These are phyloP conservation scores for Massariosphaeria phaeospora DNA, from an alignment of 495 filamentous ascomycete genomes.

Conservation along the genomic window DNA sequence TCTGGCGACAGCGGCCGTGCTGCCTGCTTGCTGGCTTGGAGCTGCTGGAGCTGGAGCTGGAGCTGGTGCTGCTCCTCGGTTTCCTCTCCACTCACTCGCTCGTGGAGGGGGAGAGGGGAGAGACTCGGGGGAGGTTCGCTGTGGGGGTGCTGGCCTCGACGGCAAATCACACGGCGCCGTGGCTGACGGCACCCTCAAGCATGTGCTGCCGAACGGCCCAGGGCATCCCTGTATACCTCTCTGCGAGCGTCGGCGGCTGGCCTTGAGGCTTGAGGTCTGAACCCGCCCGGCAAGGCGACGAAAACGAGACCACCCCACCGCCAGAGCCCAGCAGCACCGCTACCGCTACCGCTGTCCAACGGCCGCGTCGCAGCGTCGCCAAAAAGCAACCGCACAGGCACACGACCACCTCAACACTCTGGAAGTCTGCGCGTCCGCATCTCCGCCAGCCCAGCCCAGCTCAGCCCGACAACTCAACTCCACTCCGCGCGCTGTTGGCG, in stretches of 20 bases:
- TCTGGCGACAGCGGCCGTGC: too few relatives aligned
- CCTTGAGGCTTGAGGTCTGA: too few relatives aligned
- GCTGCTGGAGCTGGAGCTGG: too few relatives aligned
- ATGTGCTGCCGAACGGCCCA: conserved; percentile 6
- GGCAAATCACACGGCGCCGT: conserved; percentile 5
- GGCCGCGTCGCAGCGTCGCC: neutral
- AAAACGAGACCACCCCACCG: too few relatives aligned
- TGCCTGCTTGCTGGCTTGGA: too few relatives aligned
- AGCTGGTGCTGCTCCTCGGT: too few relatives aligned
- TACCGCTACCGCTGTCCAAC: too few relatives aligned
- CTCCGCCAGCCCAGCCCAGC: neutral
- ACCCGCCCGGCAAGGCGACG: too few relatives aligned
- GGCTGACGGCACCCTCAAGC: conserved; percentile 10
- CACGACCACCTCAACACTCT: neutral
- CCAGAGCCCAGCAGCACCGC: neutral
- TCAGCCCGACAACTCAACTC: too few relatives aligned
- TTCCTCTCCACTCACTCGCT: too few relatives aligned
- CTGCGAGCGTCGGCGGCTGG: too few relatives aligned
- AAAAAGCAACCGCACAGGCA: conserved; percentile 10
- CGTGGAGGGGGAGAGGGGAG: neutral
- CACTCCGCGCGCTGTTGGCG: conserved; percentile 3
- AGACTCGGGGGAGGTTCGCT: neutral
- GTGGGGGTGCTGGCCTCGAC: neutral
- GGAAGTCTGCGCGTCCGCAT: neutral
- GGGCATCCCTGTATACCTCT: too few relatives aligned